Evolutionary conservation across 176 grass and related monocot species (phyloP).

Genomic region (Carex pumila): DNA sequence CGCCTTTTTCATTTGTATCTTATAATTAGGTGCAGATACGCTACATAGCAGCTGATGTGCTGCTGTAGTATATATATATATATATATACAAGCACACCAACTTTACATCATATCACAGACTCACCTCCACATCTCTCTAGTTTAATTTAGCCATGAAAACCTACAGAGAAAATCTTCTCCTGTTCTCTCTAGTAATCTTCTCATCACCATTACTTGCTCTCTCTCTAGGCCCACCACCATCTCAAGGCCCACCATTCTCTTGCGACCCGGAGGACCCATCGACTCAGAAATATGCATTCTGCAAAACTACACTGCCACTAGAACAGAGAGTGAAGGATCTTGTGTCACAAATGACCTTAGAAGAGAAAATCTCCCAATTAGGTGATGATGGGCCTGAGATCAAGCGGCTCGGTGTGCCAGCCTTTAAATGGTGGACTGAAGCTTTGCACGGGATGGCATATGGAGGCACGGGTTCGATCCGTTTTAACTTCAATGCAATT

Average conservation of each 20-base stretch:
- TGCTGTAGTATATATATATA: not conserved
- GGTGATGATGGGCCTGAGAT: conserved; percentile 32
- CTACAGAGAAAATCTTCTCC: not conserved
- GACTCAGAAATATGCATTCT: conserved; percentile 21
- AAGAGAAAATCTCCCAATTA: conserved; percentile 52
- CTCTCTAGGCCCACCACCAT: conserved; percentile 11
- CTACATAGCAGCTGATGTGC: not conserved
- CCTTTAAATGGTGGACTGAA: conserved; percentile 83
- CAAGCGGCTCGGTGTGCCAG: conserved; percentile 40
- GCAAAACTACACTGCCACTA: conserved; percentile 21
- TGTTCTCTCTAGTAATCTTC: not conserved
- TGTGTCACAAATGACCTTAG: conserved; percentile 34
- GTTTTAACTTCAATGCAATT: conserved; percentile 2
- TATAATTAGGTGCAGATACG: not conserved
- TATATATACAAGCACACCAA: not conserved
- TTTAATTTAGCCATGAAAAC: conserved; percentile 33
- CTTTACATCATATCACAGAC: not conserved
- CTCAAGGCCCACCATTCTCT: conserved; percentile 22
- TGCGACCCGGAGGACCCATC: conserved; percentile 27
- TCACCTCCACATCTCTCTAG: not conserved
- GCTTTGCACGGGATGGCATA: conserved; percentile 62
- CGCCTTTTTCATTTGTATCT: not conserved
- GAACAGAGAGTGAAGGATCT: conserved; percentile 44
- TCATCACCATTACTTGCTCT: not conserved
- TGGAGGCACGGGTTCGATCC: conserved; percentile 43